Evolutionary conservation across 2,329 filamentous ascomycete genomes (phyloP), one percentile per base, ranked within the genome.

Genomic region (Aspergillus sp.): DNA sequence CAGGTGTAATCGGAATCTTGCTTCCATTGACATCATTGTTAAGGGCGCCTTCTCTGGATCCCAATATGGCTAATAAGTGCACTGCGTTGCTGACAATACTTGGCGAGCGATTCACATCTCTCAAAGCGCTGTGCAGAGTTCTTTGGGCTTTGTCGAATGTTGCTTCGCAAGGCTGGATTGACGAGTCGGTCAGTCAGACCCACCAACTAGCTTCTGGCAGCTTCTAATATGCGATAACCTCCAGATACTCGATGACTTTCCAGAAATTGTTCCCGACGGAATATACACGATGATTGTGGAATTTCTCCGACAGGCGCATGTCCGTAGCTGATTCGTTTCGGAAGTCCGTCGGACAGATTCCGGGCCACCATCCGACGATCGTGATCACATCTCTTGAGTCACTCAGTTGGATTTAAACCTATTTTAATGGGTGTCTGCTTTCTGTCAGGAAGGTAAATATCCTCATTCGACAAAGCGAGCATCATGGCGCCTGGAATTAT

Each of bases 41-140:
- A 11, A 7, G 11, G 6, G 16, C 4, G 12, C 29, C 24, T 31
- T 18, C 50, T 0, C 11, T 12, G 7, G 29, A 56, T 9, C 10
- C 45, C 5, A 52, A 39, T 6, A 32, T 61, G 46, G 20, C 63
- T 4, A 58, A 55, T 45, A 63, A 65, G 18, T 66, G 64, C 49
- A 64, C 63, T 14, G 55, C 60, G 14, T 31, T 66, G 6, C 53
- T 68, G 1, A 65, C 64, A 2, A 52, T 61, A 9, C 14, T 66
- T 24, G 64, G 61, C 4, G 64, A 63, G 20, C 51, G 56, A 24
- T 68, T 68, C 36, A 20, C 55, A 20, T 57, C 55, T 1, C 51
- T 68, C 16, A 55, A 54, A 46, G 46, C 54, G 11, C 61, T 68
- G 32, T 61, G 63, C 42, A 61, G 63, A 46, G 57, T 64, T 7